Evolutionary conservation across 257 asterid genomes (phyloP).

Genomic region (Ilex asprella): DNA sequence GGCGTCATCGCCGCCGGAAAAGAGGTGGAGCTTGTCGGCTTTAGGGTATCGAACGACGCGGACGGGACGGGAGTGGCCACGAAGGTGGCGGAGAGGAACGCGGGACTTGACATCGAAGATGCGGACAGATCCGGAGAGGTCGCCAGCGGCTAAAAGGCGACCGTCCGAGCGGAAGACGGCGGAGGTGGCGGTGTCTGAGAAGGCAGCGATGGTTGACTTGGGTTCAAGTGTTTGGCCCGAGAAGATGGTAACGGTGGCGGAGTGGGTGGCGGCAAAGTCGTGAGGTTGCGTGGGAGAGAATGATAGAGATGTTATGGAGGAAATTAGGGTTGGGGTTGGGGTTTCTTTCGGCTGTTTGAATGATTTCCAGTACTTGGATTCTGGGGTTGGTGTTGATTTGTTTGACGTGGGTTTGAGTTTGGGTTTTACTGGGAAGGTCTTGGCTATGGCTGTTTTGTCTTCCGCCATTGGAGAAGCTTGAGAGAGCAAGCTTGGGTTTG

Average conservation of each 20-base stretch:
- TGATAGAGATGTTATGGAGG: conserved; percentile 49
- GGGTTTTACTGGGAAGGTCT: conserved; percentile 49
- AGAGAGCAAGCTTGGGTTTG: no score
- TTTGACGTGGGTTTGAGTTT: conserved; percentile 55
- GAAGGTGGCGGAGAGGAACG: conserved; percentile 51
- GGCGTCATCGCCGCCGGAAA: conserved; percentile 89
- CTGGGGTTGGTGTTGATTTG: conserved; percentile 50
- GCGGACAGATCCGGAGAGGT: conserved; percentile 59
- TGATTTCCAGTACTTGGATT: conserved; percentile 81
- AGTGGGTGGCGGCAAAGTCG: conserved; percentile 84
- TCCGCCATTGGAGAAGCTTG: conserved; percentile 35
- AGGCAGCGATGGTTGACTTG: conserved; percentile 43
- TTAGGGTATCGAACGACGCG: conserved; percentile 64
- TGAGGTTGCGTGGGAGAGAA: conserved; percentile 67
- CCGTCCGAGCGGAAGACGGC: conserved; percentile 74
- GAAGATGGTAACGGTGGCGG: conserved; percentile 56
- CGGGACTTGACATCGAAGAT: conserved; percentile 69
- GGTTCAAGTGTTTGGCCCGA: conserved; percentile 50
- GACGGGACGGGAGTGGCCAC: conserved; percentile 67
- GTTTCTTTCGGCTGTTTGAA: conserved; percentile 66
- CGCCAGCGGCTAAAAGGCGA: conserved; percentile 70
- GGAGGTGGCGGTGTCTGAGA: conserved; percentile 50
- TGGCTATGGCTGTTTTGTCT: conserved; percentile 10
- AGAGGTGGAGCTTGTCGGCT: conserved; percentile 66
- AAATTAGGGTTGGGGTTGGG: conserved; percentile 35